Base-by-base conservation (phyloP, 73 alveolate genomes). In the Stentor roeselii region DNA sequence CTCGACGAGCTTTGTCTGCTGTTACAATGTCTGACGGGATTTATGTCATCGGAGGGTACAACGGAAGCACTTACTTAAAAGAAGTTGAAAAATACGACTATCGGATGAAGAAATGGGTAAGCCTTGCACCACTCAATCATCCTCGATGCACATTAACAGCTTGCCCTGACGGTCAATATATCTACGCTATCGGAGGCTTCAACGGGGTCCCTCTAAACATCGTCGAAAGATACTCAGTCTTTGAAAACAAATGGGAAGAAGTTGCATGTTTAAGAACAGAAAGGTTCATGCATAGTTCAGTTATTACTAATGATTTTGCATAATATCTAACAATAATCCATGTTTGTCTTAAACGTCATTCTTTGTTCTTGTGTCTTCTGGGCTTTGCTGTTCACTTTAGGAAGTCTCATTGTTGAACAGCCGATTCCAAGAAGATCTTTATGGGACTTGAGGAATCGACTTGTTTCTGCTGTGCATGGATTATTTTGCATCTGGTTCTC, bases 41-140 rank as follows among this genome's bases (percentile, higher is more conserved):
- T 3, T 95, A 95, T 91, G 98, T 95, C n/a, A 94, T 95, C 21
- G 99, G 99, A 3, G 99, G 99, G n/a, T 95, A 90, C 78, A 95
- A 95, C 90, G 99, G 99, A 14, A 86, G 86, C 41, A 67, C 89
- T 39, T 95, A 95, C 88, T 84, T 95, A 59, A 84, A 86, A 59
- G 76, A 92, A 39, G 34, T 76, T 27, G 84, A 76, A 39, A 76
- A 41, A 59, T 93, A 75, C 86, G 96, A 91, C 83, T 78, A 83
- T 75, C n/a, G 86, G 38, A 40, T 78, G 39, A 84, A 90, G 31
- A 58, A 92, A 78, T 95, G 99, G 98, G 84, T 88, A 3, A 58
- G 77, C 41, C 88, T 94, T 1, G 60, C 86, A 15, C 80, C 90
- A 40, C 90, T 95, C 98, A 85, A 88, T 6, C 84, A 80, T 27